Evolutionary conservation across 305 asterid species (phyloP).

Genomic region (Vinca major): DNA sequence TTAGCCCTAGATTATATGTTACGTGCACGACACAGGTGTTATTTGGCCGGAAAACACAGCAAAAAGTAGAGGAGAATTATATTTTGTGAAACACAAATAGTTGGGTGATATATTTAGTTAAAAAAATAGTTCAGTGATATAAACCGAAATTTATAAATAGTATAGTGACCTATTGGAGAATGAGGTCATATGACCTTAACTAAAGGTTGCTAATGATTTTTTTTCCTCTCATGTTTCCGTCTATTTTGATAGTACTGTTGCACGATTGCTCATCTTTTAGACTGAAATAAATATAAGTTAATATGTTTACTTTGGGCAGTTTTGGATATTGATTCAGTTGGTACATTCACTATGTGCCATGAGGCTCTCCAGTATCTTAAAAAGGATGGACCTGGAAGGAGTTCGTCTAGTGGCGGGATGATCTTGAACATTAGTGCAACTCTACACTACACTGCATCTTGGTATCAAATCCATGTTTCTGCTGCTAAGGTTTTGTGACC

Average conservation of each 20-base stretch:
- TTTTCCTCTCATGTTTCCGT: not conserved
- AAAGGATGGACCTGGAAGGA: slow-evolving; percentile 59
- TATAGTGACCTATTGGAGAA: too few relatives aligned
- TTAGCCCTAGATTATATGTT: too few relatives aligned
- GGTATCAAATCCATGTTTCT: slow-evolving; percentile 95
- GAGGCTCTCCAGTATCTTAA: slow-evolving; percentile 65
- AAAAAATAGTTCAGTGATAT: too few relatives aligned
- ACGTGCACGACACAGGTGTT: too few relatives aligned
- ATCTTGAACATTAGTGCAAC: slow-evolving; percentile 91
- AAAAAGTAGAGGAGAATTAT: too few relatives aligned
- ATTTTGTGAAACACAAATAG: too few relatives aligned
- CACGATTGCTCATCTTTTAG: not conserved
- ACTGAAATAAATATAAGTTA: not conserved
- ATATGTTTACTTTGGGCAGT: slow-evolving; percentile 41
- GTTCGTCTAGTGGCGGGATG: slow-evolving; percentile 57
- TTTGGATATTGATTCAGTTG: slow-evolving; percentile 88
- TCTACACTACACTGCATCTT: slow-evolving; percentile 81
- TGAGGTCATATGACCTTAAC: too few relatives aligned
- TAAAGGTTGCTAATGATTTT: too few relatives aligned
- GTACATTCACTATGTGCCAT: slow-evolving; percentile 93
- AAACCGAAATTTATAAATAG: too few relatives aligned
- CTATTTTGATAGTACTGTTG: not conserved
- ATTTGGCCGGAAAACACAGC: too few relatives aligned
- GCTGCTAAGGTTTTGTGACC: slow-evolving; percentile 89
- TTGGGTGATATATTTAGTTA: too few relatives aligned